Evolutionary conservation across 2,329 filamentous ascomycete genomes (phyloP).

Genomic region (Xylaria sp.): DNA sequence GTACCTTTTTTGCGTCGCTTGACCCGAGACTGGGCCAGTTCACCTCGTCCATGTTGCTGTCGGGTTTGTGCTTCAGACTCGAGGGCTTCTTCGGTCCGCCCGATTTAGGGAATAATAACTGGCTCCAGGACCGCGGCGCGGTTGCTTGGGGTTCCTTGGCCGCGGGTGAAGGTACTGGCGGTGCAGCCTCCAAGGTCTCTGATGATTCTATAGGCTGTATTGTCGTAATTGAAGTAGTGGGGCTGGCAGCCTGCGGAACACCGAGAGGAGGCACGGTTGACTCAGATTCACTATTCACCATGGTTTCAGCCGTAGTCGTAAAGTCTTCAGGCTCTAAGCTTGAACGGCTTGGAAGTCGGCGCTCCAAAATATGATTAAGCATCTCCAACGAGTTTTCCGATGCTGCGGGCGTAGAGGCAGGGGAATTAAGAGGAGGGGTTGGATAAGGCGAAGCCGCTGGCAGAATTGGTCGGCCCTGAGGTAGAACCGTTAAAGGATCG

Average conservation of each 20-base stretch:
- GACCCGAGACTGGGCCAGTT: constrained; percentile 23
- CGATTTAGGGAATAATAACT: constrained; percentile 11
- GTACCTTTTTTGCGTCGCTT: background rate
- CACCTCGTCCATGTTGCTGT: constrained; percentile 9
- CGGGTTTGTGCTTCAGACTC: background rate
- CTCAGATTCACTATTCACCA: background rate
- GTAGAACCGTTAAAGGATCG: background rate
- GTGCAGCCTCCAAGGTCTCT: background rate
- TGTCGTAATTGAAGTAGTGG: background rate
- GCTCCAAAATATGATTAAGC: background rate
- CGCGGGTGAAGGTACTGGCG: background rate
- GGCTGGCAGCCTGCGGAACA: background rate
- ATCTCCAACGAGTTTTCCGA: background rate
- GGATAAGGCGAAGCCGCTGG: background rate
- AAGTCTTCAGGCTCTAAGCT: background rate
- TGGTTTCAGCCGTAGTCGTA: background rate
- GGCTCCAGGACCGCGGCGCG: constrained; percentile 21
- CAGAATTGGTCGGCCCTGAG: background rate
- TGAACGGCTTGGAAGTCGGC: background rate
- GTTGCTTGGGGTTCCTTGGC: background rate
- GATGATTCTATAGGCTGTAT: background rate
- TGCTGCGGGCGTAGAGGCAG: background rate
- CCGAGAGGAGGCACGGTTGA: background rate
- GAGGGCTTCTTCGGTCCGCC: background rate
- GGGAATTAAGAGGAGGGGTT: background rate